These are phyloP conservation scores for Stereum hirsutum DNA, from an alignment of 1,284 basidiomycete species.

Conservation along the genomic window DNA sequence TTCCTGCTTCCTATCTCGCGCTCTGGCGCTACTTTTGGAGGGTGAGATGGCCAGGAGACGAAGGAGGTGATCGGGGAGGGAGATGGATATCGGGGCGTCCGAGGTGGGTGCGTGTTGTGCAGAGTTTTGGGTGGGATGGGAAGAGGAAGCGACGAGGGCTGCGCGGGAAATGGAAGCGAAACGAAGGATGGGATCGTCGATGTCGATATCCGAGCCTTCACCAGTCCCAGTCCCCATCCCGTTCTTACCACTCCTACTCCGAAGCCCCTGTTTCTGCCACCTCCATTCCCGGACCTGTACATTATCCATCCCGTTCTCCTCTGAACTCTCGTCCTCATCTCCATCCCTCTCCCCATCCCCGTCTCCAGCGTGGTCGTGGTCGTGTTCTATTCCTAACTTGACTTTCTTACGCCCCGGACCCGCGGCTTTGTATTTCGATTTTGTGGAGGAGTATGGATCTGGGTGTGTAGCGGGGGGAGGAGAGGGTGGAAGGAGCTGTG, in stretches of 20 bases:
- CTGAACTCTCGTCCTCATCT: slow-evolving; percentile 24
- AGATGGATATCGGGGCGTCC: slow-evolving; percentile 52
- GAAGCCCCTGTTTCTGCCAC: slow-evolving; percentile 13
- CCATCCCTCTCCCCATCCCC: slow-evolving; percentile 22
- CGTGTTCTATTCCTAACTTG: slow-evolving; percentile 22
- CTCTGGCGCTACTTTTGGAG: no score
- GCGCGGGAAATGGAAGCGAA: no score
- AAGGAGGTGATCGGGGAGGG: slow-evolving; percentile 56
- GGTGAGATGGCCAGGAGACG: slow-evolving; percentile 52
- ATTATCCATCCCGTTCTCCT: slow-evolving; percentile 18
- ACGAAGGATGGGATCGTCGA: no score
- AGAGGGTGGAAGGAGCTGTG: slow-evolving; percentile 45
- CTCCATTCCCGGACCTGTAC: slow-evolving; percentile 23
- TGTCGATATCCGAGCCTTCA: no score
- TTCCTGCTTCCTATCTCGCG: slow-evolving; percentile 37
- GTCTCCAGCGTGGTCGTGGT: no score
- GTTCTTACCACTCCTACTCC: no score
- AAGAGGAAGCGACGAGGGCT: no score
- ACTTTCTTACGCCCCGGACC: slow-evolving; percentile 35
- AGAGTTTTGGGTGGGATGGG: no score
- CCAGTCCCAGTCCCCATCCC: no score
- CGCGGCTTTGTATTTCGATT: slow-evolving; percentile 30
- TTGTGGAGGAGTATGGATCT: no score
- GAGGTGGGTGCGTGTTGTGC: no score
- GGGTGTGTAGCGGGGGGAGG: slow-evolving; percentile 49